These are phyloP conservation scores for Rhizoclosmatium globosum DNA, from an alignment of 192 early-diverging fungal species.

Conservation along the genomic window DNA sequence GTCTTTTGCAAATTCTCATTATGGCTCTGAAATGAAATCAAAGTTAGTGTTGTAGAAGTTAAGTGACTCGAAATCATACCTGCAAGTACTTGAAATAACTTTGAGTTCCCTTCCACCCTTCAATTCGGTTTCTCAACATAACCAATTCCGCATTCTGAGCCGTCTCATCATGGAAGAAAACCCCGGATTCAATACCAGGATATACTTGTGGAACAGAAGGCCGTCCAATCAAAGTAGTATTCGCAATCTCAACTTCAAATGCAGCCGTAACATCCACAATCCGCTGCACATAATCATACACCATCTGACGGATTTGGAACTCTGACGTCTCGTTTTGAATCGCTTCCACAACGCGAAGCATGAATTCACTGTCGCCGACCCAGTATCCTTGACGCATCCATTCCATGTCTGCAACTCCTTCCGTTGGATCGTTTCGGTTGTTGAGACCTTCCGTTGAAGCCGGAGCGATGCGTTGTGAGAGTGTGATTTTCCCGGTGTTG, in stretches of 20 bases:
- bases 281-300: slow-evolving; percentile 86
- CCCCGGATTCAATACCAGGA: slow-evolving; percentile 58
- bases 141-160: slow-evolving; percentile 72
- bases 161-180: slow-evolving; percentile 76
- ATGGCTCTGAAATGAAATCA: slow-evolving; percentile 1
- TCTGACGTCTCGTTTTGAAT: slow-evolving; percentile 89
- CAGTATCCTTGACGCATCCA: slow-evolving; percentile 41
- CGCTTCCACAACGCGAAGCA: slow-evolving; percentile 65
- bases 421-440: not conserved
- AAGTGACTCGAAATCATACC: not conserved
- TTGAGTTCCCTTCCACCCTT: slow-evolving; percentile 71
- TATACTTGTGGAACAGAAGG: slow-evolving; percentile 13
- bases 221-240: slow-evolving; percentile 66
- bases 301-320: slow-evolving; percentile 83
- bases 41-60: not conserved
- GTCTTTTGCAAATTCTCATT: slow-evolving; percentile 10
- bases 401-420: slow-evolving; percentile 42
- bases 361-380: slow-evolving; percentile 50
- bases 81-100: slow-evolving; percentile 10
- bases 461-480: slow-evolving; percentile 70
- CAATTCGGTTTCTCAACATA: slow-evolving; percentile 79
- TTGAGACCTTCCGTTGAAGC: not conserved
- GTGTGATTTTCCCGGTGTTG: slow-evolving; percentile 91
- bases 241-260: slow-evolving; percentile 76
- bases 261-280: slow-evolving; percentile 82